These are phyloP conservation scores for Naegleria lovaniensis DNA, from an alignment of 208 protist genomes.

Conservation along the genomic window DNA sequence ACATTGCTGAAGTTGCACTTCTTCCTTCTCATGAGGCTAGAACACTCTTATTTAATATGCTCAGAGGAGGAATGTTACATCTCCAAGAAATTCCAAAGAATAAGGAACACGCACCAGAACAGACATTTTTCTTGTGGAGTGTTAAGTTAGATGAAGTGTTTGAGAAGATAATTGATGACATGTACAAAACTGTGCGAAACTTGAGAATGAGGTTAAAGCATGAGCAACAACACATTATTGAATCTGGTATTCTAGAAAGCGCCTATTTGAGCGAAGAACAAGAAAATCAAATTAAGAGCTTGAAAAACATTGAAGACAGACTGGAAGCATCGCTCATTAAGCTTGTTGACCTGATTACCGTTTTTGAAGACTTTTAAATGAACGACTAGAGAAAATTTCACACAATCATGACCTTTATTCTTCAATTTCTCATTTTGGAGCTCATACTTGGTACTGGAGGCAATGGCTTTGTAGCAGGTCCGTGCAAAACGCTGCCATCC, in stretches of 20 bases:
- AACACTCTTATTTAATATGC: background rate
- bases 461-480: background rate
- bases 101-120: background rate
- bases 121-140: constrained; percentile 18
- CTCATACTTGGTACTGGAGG: background rate
- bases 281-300: background rate
- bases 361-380: constrained; percentile 27
- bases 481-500: background rate
- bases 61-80: background rate
- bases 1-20: background rate
- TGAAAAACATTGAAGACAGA: constrained; percentile 14
- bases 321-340: background rate
- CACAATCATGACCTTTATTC: no score
- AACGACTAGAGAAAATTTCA: background rate
- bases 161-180: constrained; percentile 9
- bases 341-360: background rate
- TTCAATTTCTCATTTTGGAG: no score
- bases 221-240: background rate
- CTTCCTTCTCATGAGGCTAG: constrained; percentile 1
- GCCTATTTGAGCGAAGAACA: background rate
- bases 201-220: background rate
- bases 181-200: constrained; percentile 12
- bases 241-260: background rate
- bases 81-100: constrained; percentile 18
- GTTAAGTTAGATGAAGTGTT: background rate